Evolutionary conservation across 495 filamentous ascomycete species (phyloP).

Genomic region (Aspergillus coremiiformis): DNA sequence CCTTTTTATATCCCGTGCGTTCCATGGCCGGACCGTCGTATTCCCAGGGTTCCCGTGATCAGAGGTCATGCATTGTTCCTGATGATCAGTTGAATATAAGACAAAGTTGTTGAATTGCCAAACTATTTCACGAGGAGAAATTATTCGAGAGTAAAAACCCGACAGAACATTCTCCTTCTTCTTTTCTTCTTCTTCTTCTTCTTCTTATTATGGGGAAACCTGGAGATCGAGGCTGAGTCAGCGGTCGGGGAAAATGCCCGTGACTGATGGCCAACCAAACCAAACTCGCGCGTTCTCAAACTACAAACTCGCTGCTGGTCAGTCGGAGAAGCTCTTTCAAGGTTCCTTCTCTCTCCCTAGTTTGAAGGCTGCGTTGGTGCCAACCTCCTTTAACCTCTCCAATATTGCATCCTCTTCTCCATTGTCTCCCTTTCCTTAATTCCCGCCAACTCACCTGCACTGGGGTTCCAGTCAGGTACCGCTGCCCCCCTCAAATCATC

Average conservation of each 20-base stretch:
- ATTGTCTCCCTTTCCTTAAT: background rate
- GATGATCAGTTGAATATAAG: too few species aligned
- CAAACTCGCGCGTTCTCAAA: background rate
- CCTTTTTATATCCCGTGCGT: too few species aligned
- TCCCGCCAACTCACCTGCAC: background rate
- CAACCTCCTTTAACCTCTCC: background rate
- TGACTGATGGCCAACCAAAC: background rate
- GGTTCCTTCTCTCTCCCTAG: background rate
- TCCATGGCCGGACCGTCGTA: background rate
- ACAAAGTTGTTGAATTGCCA: too few species aligned
- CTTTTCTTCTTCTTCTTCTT: too few species aligned
- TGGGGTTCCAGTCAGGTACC: slow-evolving; percentile 10
- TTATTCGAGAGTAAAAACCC: too few species aligned
- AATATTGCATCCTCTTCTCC: background rate
- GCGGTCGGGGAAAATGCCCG: background rate
- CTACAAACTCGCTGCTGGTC: slow-evolving; percentile 1
- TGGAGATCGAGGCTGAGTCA: background rate
- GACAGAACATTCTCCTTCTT: too few species aligned
- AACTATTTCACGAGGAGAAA: too few species aligned
- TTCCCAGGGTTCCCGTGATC: background rate
- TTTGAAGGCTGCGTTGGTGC: background rate
- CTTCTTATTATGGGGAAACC: too few species aligned
- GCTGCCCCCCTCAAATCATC: slow-evolving; percentile 9
- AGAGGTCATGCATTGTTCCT: background rate
- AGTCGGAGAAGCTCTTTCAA: slow-evolving; percentile 4